These are phyloP conservation scores for Eustoma russellianum DNA, from an alignment of 257 asterid species.

Conservation along the genomic window DNA sequence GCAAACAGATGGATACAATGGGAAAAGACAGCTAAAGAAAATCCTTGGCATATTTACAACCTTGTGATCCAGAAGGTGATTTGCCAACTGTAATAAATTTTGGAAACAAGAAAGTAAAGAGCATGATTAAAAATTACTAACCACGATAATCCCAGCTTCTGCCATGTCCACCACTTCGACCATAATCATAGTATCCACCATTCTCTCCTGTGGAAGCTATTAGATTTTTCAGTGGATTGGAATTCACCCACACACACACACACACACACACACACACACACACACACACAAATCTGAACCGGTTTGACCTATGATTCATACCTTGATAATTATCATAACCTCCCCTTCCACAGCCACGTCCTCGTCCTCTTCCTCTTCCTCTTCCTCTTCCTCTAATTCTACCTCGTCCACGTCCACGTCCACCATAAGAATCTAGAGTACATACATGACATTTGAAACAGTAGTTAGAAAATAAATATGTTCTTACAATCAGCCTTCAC, in stretches of 20 bases:
- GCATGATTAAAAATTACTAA: slow-evolving; percentile 8
- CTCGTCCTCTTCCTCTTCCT: slow-evolving; percentile 16
- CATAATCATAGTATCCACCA: slow-evolving; percentile 22
- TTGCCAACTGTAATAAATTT: too few species aligned
- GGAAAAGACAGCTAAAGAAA: too few species aligned
- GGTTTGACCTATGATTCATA: slow-evolving; percentile 2
- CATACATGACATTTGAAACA: background rate
- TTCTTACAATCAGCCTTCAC: background rate
- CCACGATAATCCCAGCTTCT: slow-evolving; percentile 47
- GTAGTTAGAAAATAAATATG: background rate
- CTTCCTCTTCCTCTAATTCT: slow-evolving; percentile 29
- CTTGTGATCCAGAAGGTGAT: too few species aligned
- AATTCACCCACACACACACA: background rate
- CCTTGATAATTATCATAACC: slow-evolving; percentile 39
- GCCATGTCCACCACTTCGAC: slow-evolving; percentile 33
- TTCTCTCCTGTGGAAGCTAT: slow-evolving; percentile 10
- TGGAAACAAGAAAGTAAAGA: too few species aligned
- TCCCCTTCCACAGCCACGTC: slow-evolving; percentile 33
- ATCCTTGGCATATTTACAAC: too few species aligned
- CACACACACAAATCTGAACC: background rate
- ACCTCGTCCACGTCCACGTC: slow-evolving; percentile 25
- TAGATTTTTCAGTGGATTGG: too few species aligned
- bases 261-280: background rate
- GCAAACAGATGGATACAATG: too few species aligned
- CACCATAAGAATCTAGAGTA: slow-evolving; percentile 23